Base-by-base conservation (phyloP, 495 filamentous ascomycete species). In the Hamigera avellanea region DNA sequence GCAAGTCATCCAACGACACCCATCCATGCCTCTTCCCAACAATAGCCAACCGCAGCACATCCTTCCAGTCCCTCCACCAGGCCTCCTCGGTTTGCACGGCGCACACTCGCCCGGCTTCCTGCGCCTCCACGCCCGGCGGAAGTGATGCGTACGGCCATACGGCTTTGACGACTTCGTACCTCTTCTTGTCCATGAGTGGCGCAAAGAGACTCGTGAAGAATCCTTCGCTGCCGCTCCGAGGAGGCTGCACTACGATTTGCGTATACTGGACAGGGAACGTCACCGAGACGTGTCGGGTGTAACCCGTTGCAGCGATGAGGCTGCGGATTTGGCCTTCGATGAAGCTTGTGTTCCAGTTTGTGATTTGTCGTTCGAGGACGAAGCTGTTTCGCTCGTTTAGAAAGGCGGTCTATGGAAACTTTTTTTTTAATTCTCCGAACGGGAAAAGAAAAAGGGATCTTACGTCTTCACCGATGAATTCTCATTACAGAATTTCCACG, bases 11-110 rank as follows among this genome's bases (percentile, higher is more conserved):
- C 33, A 66, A 61, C 2, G 64, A 66, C 19, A 71, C 59, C 66
- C 64, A 71, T 18, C 67, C 67, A 10, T 59, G 49, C 2, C 64
- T 46, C 31, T 60, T 67, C 13, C 55, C 57, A 19, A 53, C 51
- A 14, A 71, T 61, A 8, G 63, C 64, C 36, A 55, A 57, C 18
- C 52, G 53, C 30, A 67, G 56, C 2, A 59, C 51, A 21, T 64
- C 63, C 34, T 46, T 56, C 66, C 67, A 71, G 35, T 69, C 64
- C 32, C 54, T 50, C 62, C 68, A 73, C 70, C 70, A 73, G 0
- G 47, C 54, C 46, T 73, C 66, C 50, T 75, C 70, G 10, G 56
- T 69, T 46, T 69, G 66, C 14, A 71, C 63, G 2, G 51, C 53
- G 39, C 62, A 70, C 13, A 19, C 27, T 1, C 44, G 41, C 5